These are phyloP conservation scores for Lycium ferocissimum DNA, from an alignment of 257 asterid genomes.

Conservation along the genomic window DNA sequence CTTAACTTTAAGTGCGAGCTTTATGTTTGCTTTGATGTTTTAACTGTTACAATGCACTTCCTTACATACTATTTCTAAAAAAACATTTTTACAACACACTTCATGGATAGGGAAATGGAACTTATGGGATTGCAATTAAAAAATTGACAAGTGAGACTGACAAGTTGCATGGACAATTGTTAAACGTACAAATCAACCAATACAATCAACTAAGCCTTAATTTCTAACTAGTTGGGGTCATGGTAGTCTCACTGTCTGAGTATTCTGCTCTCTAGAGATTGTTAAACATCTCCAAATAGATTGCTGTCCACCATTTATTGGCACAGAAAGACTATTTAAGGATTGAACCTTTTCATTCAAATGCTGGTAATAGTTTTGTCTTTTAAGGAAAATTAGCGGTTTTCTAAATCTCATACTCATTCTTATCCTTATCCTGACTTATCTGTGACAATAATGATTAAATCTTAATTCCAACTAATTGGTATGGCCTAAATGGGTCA, in stretches of 20 bases:
- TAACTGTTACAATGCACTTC: background rate
- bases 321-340: background rate
- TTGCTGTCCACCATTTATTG: slow-evolving; percentile 1
- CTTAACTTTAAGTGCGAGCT: background rate
- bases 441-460: too few relatives aligned
- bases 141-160: background rate
- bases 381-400: background rate
- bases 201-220: background rate
- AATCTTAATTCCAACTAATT: too few relatives aligned
- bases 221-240: background rate
- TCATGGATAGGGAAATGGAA: background rate
- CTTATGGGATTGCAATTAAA: background rate
- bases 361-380: background rate
- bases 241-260: background rate
- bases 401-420: background rate
- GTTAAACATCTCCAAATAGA: background rate
- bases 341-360: background rate
- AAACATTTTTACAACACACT: background rate
- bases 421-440: background rate
- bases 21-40: background rate
- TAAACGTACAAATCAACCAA: background rate
- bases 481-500: background rate
- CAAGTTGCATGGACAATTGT: slow-evolving; percentile 2
- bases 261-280: background rate
- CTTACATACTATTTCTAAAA: background rate